Evolutionary conservation across 306 rosid species (phyloP), one percentile per base, ranked within the genome.

Genomic region (Cajanus cajan): DNA sequence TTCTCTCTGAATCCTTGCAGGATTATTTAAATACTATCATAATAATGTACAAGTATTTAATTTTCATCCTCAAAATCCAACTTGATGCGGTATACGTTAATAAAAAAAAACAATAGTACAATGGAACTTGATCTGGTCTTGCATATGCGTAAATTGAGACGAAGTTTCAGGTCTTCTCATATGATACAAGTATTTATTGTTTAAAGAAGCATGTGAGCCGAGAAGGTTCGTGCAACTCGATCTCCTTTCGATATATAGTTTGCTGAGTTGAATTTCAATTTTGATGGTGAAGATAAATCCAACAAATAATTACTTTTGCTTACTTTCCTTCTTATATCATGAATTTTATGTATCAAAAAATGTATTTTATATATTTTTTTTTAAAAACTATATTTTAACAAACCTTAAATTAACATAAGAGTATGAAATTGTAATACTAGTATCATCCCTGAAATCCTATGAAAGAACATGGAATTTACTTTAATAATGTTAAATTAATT

Each of bases 111-210:
- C 68, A 8, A 63, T 28, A 25, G 47, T 37, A 61, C 43, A 39
- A 31, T 63, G 1, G 13, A 51, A 68, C 8, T 47, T 0, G 71
- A 19, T 61, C n/a, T 69, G 13, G 14, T 33, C 7, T 0, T 64
- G 62, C 79, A 73, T 80, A 79, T 80, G 84, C 79, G 50, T 73
- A 64, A 40, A 19, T 50, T 63, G 19, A 52, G 54, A 43, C 43
- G 76, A 80, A 72, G 19, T 7, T 80, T 80, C 79, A 25, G 28
- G 13, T 13, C 66, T 48, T 67, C 14, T 48, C 5, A 8, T 22
- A 25, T 40, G n/a, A 66, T n/a, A n/a, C n/a, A n/a, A n/a, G 70
- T 70, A 74, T 67, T 81, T 74, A 51, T 81, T 81, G 84, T 19
- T 65, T 19, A 3, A 41, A 5, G 69, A 80, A 48, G n/a, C 40